Evolutionary conservation across 2,329 filamentous ascomycete genomes (phyloP).

Genomic region (Neonectria ditissima): DNA sequence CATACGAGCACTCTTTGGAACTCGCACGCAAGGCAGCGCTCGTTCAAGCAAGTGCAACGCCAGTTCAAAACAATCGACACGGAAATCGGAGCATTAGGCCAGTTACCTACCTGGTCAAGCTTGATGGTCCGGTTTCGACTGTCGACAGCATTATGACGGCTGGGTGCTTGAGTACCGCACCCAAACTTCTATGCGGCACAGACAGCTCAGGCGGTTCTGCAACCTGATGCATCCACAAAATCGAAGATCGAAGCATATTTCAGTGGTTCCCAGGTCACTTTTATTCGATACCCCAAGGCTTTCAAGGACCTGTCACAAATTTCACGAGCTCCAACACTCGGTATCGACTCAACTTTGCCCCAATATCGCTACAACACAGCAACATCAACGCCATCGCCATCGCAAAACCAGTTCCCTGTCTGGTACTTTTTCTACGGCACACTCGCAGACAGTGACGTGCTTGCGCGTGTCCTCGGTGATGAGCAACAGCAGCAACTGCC

Average conservation of each 20-base stretch:
- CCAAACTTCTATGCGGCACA: neutral
- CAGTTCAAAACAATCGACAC: neutral
- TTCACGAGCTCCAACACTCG: constrained; percentile 11
- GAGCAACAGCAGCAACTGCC: neutral
- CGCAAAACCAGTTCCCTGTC: constrained; percentile 14
- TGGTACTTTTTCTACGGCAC: constrained; percentile 24
- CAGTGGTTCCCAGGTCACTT: neutral
- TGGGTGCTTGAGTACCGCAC: neutral
- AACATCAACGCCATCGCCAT: neutral
- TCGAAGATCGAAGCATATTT: neutral
- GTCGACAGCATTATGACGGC: neutral
- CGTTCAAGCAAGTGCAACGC: neutral
- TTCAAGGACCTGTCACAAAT: constrained; percentile 1
- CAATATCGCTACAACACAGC: neutral
- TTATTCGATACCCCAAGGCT: constrained; percentile 11
- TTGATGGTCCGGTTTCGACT: neutral
- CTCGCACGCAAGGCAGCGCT: neutral
- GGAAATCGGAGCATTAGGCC: neutral
- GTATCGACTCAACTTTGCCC: constrained; percentile 18
- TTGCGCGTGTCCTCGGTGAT: neutral
- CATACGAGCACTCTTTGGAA: constrained; percentile 12
- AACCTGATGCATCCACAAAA: constrained; percentile 2
- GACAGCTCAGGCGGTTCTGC: neutral
- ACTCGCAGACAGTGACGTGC: neutral
- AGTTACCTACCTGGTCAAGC: constrained; percentile 12